These are phyloP conservation scores for Achlya hypogyna DNA, from an alignment of 352 stramenopile species.

Conservation along the genomic window DNA sequence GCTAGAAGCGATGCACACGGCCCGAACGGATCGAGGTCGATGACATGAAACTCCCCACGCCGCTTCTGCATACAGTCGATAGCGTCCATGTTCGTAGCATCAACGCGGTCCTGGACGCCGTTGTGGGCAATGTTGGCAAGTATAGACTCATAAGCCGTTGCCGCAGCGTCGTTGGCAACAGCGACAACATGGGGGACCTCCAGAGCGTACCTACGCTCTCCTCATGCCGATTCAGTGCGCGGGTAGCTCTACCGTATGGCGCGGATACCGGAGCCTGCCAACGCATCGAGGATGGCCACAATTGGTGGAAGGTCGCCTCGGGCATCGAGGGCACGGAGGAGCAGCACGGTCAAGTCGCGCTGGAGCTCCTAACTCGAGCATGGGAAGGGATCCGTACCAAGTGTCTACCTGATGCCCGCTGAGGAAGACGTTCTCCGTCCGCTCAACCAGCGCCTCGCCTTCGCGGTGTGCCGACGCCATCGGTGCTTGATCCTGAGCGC, in stretches of 20 bases:
- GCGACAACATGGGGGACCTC: background rate
- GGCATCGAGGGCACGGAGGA: background rate
- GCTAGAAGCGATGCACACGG: background rate
- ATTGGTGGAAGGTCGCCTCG: background rate
- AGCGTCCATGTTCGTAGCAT: background rate
- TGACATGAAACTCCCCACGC: background rate
- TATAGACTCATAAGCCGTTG: background rate
- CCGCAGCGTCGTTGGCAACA: constrained; percentile 7
- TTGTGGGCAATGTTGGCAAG: background rate
- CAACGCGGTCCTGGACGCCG: background rate
- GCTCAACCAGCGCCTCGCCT: background rate
- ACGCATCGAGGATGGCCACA: background rate
- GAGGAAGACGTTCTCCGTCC: constrained; percentile 6
- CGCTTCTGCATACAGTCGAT: constrained; percentile 1
- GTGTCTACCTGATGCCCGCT: constrained; percentile 6
- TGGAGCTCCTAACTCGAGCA: background rate
- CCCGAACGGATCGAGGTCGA: constrained; percentile 15
- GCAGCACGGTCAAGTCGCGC: constrained; percentile 12
- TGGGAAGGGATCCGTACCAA: background rate
- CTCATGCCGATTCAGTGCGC: too few relatives aligned
- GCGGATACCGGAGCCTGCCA: constrained; percentile 1
- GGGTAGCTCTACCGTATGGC: constrained; percentile 3
- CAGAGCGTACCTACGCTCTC: constrained; percentile 10
- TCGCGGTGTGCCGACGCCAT: background rate
- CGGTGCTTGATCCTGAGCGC: background rate